Evolutionary conservation across 768 basidiomycete species (phyloP).

Genomic region (Pleurotus sapidus): DNA sequence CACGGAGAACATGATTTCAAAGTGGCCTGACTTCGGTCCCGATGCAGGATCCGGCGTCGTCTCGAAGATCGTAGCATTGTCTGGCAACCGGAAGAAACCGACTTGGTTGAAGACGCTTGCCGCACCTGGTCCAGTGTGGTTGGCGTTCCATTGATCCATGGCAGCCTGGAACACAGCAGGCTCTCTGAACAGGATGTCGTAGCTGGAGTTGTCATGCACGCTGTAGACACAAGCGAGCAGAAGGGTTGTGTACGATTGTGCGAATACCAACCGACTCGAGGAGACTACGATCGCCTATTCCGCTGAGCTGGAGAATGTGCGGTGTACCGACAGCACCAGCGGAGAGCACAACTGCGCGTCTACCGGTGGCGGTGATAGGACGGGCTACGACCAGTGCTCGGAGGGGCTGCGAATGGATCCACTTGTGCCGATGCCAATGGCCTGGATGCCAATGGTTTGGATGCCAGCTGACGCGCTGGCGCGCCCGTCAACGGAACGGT

Average conservation of each 20-base stretch:
- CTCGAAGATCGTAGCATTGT: conserved; percentile 24
- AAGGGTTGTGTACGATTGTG: conserved; percentile 14
- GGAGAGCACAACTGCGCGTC: conserved; percentile 22
- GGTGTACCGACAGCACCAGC: conserved; percentile 26
- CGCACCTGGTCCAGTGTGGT: conserved; percentile 16
- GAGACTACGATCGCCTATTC: conserved; percentile 17
- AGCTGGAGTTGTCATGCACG: conserved; percentile 13
- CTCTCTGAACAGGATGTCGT: conserved; percentile 11
- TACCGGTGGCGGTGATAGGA: neutral
- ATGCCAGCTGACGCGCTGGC: too few relatives aligned
- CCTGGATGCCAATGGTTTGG: too few relatives aligned
- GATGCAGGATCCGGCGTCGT: conserved; percentile 29
- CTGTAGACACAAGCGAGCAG: conserved; percentile 2
- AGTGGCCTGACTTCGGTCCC: conserved; percentile 31
- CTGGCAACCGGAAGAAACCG: conserved; percentile 21
- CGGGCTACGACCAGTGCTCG: neutral
- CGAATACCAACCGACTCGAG: conserved; percentile 12
- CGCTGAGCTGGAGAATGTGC: conserved; percentile 18
- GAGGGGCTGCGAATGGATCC: too few relatives aligned
- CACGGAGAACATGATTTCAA: conserved; percentile 31
- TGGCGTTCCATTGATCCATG: conserved; percentile 15
- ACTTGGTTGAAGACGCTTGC: conserved; percentile 10
- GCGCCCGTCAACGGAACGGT: too few relatives aligned
- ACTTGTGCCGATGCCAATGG: too few relatives aligned
- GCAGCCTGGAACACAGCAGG: conserved; percentile 9